phyloP scores from a whole-genome alignment of 2,329 filamentous ascomycete genomes.

The Fusarium sp. region DNA sequence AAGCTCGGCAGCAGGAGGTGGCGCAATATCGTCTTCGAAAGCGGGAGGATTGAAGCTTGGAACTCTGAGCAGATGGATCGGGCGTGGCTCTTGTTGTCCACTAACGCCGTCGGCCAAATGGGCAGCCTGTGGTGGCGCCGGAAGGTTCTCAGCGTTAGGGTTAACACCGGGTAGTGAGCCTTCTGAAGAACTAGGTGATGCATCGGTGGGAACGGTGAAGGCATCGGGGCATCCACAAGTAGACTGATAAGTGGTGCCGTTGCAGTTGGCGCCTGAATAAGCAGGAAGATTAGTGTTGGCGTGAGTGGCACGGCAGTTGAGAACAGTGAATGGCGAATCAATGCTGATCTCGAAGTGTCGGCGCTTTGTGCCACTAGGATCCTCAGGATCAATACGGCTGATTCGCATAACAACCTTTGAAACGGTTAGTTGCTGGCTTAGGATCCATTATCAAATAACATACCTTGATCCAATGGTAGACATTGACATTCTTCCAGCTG shows the following conservation, averaged over 20 bases:
- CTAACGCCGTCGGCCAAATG: conserved; percentile 51
- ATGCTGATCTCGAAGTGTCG: conserved; percentile 96
- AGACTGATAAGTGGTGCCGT: conserved; percentile 54
- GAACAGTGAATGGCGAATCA: conserved; percentile 91
- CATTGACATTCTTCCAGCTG: conserved; percentile 91
- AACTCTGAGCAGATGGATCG: conserved; percentile 83
- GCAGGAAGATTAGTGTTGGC: conserved; percentile 86
- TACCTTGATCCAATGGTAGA: conserved; percentile 97
- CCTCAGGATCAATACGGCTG: conserved; percentile 80
- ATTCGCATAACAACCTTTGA: conserved; percentile 87
- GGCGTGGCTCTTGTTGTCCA: conserved; percentile 60
- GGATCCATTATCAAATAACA: conserved; percentile 33
- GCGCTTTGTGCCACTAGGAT: conserved; percentile 75
- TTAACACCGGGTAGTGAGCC: conserved; percentile 56
- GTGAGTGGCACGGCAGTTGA: conserved; percentile 92
- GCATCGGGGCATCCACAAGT: conserved; percentile 64
- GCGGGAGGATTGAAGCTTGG: conserved; percentile 90
- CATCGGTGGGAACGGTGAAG: conserved; percentile 62
- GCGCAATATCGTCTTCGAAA: conserved; percentile 75
- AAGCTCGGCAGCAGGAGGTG: conserved; percentile 46
- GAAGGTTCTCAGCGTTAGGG: conserved; percentile 48
- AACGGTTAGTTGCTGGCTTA: not conserved
- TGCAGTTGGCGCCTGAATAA: conserved; percentile 67
- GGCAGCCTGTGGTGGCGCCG: conserved; percentile 63
- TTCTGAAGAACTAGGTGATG: conserved; percentile 72